phyloP scores from a whole-genome alignment of 345 rosid species.

The Dimocarpus longan region DNA sequence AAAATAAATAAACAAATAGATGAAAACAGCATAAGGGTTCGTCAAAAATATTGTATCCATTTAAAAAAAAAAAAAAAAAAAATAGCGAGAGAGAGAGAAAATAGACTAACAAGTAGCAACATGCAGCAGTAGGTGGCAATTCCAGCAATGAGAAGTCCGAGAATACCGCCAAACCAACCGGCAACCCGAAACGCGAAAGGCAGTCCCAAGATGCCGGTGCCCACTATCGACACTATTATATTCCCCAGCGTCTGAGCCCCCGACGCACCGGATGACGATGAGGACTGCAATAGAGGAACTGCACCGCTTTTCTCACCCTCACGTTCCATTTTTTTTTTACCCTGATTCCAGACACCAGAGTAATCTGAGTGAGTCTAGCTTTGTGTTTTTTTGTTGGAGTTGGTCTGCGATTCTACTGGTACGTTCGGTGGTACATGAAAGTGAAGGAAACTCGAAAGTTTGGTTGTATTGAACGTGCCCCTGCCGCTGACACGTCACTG shows the following conservation, averaged over 20 bases:
- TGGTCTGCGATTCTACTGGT: no score
- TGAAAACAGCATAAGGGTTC: constrained; percentile 1
- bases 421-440: no score
- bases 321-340: neutral
- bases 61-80: no score
- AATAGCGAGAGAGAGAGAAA: neutral
- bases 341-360: neutral
- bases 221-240: constrained; percentile 85
- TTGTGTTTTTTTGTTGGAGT: no score
- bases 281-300: neutral
- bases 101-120: constrained; percentile 79
- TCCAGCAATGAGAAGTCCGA: constrained; percentile 66
- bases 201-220: constrained; percentile 90
- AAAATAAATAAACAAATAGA: neutral
- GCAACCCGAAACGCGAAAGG: constrained; percentile 88
- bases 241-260: constrained; percentile 81
- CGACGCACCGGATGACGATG: constrained; percentile 52
- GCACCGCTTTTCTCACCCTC: constrained; percentile 3
- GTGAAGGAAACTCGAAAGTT: no score
- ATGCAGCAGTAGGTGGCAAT: constrained; percentile 82
- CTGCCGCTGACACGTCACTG: no score
- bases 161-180: constrained; percentile 83
- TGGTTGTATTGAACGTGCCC: no score
- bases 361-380: neutral
- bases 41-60: neutral